Base-by-base conservation (phyloP, 2,329 filamentous ascomycete genomes). In the Phialophora verrucosa region DNA sequence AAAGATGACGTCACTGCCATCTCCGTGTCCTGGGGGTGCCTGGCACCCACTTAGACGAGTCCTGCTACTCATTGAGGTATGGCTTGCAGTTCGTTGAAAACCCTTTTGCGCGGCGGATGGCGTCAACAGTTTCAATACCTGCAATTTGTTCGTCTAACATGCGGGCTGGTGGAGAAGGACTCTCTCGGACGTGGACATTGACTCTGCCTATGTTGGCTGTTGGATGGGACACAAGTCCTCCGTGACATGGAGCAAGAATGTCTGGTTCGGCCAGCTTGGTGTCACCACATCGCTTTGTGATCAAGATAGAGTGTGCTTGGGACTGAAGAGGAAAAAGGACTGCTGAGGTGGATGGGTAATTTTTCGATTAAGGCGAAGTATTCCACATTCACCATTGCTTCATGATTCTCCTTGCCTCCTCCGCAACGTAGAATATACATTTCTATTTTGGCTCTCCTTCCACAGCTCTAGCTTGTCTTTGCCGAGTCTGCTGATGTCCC, bases 401-500 rank as follows among this genome's bases (percentile, higher is more conserved):
- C 38, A 44, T 17, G 14, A 8, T 12, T 50, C 5, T 51, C 49
- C 3, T 29, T 27, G 47, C 29, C 47, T 17, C 17, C 27, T 32
- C 17, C 17, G 6, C 23, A 20, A 2, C 1, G 17, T 50, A 31
- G 3, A 44, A 44, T 4, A 29, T 10, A 29, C 17, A 20, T 14
- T 14, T 17, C 38, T 59, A 20, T 35, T 35, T 29, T 1, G 29
- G n/a, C 5, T 35, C 12, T 11, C 25, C 11, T 29, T 35, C 20
- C 57, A 59, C 35, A 12, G 6, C 17, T 44, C 42, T 50, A 50
- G 25, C 57, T 59, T n/a, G 25, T 47, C 10, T 14, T 51, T 27
- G 49, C 49, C 49, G 29, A 20, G 8, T 55, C 27, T n/a, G 59
- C 59, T n/a, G 35, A 32, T 25, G 59, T 61, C 6, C 53, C 65